Conservation (phyloP, 257 asterid genomes). For the Fraxinus quadrangulata region DNA sequence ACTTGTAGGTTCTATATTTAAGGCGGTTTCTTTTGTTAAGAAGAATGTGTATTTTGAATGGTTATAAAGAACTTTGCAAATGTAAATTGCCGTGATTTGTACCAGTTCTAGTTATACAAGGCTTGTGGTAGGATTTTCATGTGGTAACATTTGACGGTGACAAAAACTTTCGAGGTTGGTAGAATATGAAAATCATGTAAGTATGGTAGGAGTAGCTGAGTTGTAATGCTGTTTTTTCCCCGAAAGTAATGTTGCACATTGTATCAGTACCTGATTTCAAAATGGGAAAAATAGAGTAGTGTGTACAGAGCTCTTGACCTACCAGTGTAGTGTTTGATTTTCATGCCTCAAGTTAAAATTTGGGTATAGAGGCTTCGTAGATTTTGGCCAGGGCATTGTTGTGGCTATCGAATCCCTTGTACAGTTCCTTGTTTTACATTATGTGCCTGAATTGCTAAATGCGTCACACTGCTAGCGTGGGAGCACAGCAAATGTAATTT, state of each 20-base stretch:
- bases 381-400: not conserved
- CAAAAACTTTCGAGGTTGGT: not conserved
- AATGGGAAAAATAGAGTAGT: not conserved
- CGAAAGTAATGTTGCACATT: not conserved
- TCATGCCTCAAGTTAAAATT: not conserved
- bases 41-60: not conserved
- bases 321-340: not conserved
- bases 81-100: not conserved
- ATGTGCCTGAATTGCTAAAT: too few species aligned
- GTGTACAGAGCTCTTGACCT: not conserved
- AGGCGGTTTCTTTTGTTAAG: not conserved
- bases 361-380: not conserved
- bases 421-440: not conserved
- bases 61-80: not conserved
- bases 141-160: not conserved
- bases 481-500: too few species aligned
- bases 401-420: not conserved
- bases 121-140: not conserved
- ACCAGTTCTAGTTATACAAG: constrained; percentile 5
- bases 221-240: too few species aligned
- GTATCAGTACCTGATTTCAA: not conserved
- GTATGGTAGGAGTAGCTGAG: too few species aligned
- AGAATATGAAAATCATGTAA: not conserved
- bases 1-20: not conserved
- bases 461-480: too few species aligned